A percentile compares a stretch with the other conserved stretches of the same genome.
phyloP scores from a whole-genome alignment of 108 stramenopile genomes.

The Poteriospumella lacustris region DNA sequence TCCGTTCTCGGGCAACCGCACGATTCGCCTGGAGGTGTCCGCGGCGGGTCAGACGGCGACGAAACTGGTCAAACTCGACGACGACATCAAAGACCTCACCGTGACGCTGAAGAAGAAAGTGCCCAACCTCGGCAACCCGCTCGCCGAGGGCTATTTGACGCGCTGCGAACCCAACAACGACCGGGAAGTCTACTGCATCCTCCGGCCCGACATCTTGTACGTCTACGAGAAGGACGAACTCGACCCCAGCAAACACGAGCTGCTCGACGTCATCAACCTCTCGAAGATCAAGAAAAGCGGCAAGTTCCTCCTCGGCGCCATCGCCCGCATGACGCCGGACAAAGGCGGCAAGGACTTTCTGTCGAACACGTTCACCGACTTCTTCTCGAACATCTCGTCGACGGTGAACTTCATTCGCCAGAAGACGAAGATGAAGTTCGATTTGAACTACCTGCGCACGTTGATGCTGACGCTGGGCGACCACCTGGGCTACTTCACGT shows the following conservation, averaged over 20 bases:
- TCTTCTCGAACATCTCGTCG: no score
- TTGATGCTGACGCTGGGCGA: no score
- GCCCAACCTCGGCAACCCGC: conserved; percentile 13
- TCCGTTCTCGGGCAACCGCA: neutral
- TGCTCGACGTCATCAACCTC: conserved; percentile 13
- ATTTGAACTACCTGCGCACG: no score
- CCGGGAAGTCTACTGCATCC: conserved; percentile 5
- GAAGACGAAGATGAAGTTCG: no score
- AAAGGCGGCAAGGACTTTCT: no score
- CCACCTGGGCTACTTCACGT: no score
- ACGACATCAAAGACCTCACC: neutral
- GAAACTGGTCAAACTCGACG: neutral
- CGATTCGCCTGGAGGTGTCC: neutral
- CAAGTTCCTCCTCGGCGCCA: neutral
- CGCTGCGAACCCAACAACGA: neutral
- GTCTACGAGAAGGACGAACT: no score
- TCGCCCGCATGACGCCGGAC: no score
- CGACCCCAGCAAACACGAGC: neutral
- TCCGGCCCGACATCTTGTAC: conserved; percentile 12
- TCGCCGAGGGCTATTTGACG: neutral
- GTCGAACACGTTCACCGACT: no score
- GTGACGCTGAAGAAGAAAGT: neutral
- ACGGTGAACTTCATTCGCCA: no score
- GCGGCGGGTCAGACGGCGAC: neutral
- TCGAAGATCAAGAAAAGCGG: neutral